Base-by-base conservation (phyloP, 352 stramenopile species). In the Thraustochytrium sp. region DNA sequence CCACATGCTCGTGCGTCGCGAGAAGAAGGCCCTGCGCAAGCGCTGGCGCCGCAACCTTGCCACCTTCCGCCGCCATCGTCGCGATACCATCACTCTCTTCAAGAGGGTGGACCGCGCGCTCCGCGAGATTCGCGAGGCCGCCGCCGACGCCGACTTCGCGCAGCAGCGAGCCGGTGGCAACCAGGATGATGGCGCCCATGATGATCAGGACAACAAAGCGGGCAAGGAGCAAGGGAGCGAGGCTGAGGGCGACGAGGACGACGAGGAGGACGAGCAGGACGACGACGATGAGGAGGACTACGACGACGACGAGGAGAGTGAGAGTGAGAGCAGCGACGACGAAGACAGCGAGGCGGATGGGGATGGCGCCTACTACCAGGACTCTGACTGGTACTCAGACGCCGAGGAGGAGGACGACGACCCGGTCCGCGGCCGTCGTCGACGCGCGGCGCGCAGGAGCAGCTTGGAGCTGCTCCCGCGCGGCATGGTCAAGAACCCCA, bases 341-440 rank as follows among this genome's bases (percentile, higher is more conserved):
- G 21, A 31, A 23, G 42, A 72, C 34, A 49, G 34, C 34, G 23
- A 23, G 21, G n/a, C 13, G 16, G 59, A 49, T 23, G 59, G n/a
- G 21, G 31, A 49, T 54, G 36, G 23, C 34, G 40, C 8, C 44
- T 80, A 63, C 49, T 80, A 80, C 68, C 29, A 72, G 18, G 68
- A 80, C 38, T 80, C 68, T 13, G 68, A 80, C 68, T 80, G 68
- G 68, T 80, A 31, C 42, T 80, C 68, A 8, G 29, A 80, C 48
- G 68, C n/a, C 0, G 59, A 72, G 36, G 9, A 72, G 0, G 5
- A 23, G 5, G n/a, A 72, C 21, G 59, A 44, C 8, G 9, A 72
- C 26, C 26, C 42, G 40, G 59, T 16, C 23, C 0, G 9, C 16
- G 36, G 13, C 29, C n/a, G n/a, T n/a, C n/a, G n/a, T n/a, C n/a